Percentiles rank a stretch among this genome's conserved stretches.
These are phyloP conservation scores for Alnus rubra DNA, from an alignment of 306 rosid genomes.

Conservation along the genomic window DNA sequence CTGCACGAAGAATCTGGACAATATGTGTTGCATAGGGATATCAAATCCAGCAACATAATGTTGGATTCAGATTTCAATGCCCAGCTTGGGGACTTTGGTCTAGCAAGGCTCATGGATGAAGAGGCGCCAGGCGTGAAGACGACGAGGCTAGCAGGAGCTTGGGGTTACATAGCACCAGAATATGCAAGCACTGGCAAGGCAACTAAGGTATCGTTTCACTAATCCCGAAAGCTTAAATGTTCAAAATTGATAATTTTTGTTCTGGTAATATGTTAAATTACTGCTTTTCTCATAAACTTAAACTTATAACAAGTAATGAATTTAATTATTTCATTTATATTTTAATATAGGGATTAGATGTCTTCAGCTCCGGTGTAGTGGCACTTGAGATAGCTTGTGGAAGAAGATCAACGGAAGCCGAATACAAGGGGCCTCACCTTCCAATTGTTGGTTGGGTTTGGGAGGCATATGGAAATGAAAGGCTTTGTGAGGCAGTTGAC, in stretches of 20 bases:
- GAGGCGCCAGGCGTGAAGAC: constrained; percentile 36
- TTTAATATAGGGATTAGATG: constrained; percentile 30
- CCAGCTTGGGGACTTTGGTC: constrained; percentile 50
- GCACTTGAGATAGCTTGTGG: constrained; percentile 37
- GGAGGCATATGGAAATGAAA: constrained; percentile 37
- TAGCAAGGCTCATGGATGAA: constrained; percentile 45
- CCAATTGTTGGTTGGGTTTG: constrained; percentile 27
- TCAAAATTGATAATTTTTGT: no score
- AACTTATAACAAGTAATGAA: no score
- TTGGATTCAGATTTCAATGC: constrained; percentile 44
- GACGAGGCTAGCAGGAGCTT: constrained; percentile 32
- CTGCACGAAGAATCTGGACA: constrained; percentile 48
- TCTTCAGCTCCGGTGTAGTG: constrained; percentile 42
- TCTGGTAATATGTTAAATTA: no score
- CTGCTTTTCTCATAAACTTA: no score
- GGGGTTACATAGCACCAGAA: constrained; percentile 52
- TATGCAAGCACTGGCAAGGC: constrained; percentile 35
- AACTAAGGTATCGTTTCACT: constrained; percentile 7
- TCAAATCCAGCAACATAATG: constrained; percentile 53
- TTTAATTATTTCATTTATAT: no score
- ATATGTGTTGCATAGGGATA: constrained; percentile 50
- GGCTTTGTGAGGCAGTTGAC: constrained; percentile 29
- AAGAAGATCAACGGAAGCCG: no score
- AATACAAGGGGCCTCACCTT: no score
- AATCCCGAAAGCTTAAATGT: no score